These are phyloP conservation scores for Paraglomus occultum DNA, from an alignment of 192 early-diverging fungal species.

Conservation along the genomic window DNA sequence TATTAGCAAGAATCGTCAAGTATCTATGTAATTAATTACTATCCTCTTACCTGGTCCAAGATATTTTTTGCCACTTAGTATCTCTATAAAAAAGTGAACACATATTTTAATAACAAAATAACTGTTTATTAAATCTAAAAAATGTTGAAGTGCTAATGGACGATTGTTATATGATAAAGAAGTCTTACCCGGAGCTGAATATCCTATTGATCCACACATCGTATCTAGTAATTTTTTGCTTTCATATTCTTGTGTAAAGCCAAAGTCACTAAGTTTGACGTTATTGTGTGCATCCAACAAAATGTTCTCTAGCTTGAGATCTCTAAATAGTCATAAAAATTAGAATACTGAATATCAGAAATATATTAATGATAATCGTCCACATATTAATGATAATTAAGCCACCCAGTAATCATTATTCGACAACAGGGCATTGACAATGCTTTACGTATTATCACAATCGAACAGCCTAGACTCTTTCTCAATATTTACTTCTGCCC, in stretches of 20 bases:
- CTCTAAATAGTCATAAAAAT: constrained; percentile 35
- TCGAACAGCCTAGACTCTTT: too few relatives aligned
- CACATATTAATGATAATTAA: too few relatives aligned
- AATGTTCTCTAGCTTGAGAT: constrained; percentile 64
- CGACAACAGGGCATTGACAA: neutral
- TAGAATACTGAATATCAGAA: neutral
- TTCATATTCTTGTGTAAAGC: constrained; percentile 60
- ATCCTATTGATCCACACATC: constrained; percentile 65
- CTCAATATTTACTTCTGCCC: too few relatives aligned
- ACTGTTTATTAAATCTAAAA: constrained; percentile 5
- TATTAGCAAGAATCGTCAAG: neutral
- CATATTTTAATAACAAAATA: constrained; percentile 18
- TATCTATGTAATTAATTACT: too few relatives aligned
- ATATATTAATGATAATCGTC: neutral
- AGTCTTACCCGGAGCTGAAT: constrained; percentile 69
- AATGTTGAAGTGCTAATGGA: neutral
- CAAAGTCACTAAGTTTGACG: constrained; percentile 66
- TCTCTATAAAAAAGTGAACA: constrained; percentile 51
- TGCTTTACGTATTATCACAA: neutral
- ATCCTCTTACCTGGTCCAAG: constrained; percentile 62
- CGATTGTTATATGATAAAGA: constrained; percentile 1
- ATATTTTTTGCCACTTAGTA: constrained; percentile 73
- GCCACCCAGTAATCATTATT: too few relatives aligned
- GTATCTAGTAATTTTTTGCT: constrained; percentile 60
- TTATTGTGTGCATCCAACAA: constrained; percentile 55